Conservation (phyloP, 768 basidiomycete genomes). For the Russula virescens region DNA sequence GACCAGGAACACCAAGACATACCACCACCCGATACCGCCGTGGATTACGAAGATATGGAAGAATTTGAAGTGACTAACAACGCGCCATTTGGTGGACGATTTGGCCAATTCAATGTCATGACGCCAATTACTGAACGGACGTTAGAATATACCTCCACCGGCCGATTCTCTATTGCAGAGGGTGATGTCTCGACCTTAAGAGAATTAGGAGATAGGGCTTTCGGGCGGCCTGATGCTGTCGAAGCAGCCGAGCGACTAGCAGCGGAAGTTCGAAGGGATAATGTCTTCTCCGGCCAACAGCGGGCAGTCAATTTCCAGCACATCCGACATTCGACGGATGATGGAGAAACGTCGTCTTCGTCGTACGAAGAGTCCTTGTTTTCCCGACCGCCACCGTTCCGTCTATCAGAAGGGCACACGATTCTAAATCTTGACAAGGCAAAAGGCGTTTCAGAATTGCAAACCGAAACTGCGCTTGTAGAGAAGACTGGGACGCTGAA, state of each 20-base stretch:
- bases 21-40: background rate
- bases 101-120: constrained; percentile 86
- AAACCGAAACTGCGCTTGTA: constrained; percentile 26
- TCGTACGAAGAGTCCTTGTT: constrained; percentile 11
- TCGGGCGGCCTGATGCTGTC: constrained; percentile 37
- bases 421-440: constrained; percentile 20
- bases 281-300: constrained; percentile 22
- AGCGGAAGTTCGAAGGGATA: constrained; percentile 35
- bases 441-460: constrained; percentile 16
- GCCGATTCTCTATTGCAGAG: constrained; percentile 36
- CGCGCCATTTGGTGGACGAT: constrained; percentile 64
- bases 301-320: constrained; percentile 10
- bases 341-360: constrained; percentile 20
- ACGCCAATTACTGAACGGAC: constrained; percentile 97
- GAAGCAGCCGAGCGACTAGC: constrained; percentile 49
- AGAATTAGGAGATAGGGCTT: constrained; percentile 26
- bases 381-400: constrained; percentile 11
- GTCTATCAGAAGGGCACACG: constrained; percentile 16
- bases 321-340: constrained; percentile 19
- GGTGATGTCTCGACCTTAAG: constrained; percentile 26
- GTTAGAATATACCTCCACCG: constrained; percentile 71
- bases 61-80: constrained; percentile 27
- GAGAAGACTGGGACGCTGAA: constrained; percentile 61
- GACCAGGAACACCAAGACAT: constrained; percentile 21
- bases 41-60: constrained; percentile 23